A percentile compares a stretch with the other conserved stretches of the same genome.
Conservation (phyloP, 441 rosid genomes). For the Pelargonium myrrhifolium region DNA sequence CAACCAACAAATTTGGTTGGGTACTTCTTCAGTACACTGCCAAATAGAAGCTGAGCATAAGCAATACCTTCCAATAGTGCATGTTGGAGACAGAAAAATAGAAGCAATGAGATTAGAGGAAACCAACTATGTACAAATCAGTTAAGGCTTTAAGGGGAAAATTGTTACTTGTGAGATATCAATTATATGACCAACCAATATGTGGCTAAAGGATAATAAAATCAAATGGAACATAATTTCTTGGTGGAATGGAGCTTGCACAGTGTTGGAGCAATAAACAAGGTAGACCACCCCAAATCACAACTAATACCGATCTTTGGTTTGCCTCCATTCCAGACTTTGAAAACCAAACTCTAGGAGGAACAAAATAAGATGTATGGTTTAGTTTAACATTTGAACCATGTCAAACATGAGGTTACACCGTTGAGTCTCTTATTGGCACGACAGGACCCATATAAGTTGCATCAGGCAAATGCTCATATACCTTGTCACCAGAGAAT, state of each 20-base stretch:
- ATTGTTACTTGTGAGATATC: background rate
- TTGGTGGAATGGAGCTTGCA: background rate
- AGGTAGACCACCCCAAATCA: background rate
- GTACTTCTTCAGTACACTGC: conserved; percentile 63
- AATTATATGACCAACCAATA: background rate
- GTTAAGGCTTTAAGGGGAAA: background rate
- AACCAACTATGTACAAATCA: conserved; percentile 5
- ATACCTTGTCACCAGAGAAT: conserved; percentile 78
- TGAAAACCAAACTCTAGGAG: background rate
- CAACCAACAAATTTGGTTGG: conserved; percentile 82
- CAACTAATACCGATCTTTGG: background rate
- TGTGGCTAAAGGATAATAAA: background rate
- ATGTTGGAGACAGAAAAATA: conserved; percentile 2
- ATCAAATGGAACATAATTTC: background rate
- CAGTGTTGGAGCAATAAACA: background rate
- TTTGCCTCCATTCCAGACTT: background rate
- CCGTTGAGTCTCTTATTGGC: no score
- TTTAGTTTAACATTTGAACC: background rate
- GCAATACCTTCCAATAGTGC: background rate
- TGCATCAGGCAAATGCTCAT: background rate
- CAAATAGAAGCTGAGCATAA: conserved; percentile 15
- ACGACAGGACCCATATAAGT: no score
- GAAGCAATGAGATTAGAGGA: conserved; percentile 3
- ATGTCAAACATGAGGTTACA: conserved; percentile 1
- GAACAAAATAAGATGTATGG: background rate